Evolutionary conservation across 345 rosid genomes (phyloP).

Genomic region (Brassica juncea): DNA sequence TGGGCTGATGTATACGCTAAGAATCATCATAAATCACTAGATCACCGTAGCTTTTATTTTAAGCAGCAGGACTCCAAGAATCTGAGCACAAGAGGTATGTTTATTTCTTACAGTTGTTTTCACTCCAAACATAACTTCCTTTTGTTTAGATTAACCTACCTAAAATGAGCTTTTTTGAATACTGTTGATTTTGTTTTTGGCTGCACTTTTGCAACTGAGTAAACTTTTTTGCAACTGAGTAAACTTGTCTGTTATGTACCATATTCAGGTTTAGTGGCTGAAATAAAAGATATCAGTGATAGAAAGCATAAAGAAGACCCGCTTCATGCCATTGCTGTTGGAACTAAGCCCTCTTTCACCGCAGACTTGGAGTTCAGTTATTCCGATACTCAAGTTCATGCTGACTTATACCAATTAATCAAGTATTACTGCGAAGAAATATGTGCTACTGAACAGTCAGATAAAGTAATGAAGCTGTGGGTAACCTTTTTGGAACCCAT

Average conservation of each 20-base stretch:
- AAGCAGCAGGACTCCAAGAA: conserved; percentile 97
- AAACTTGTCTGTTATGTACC: conserved; percentile 10
- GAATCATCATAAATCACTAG: conserved; percentile 94
- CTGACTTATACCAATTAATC: conserved; percentile 86
- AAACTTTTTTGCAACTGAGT: neutral
- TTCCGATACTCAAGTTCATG: conserved; percentile 74
- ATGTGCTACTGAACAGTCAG: conserved; percentile 83
- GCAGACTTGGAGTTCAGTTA: conserved; percentile 79
- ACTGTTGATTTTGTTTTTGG: neutral
- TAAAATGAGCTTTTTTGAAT: neutral
- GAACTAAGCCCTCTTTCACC: conserved; percentile 57
- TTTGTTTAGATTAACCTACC: conserved; percentile 6
- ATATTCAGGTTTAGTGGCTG: conserved; percentile 76
- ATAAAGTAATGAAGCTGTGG: conserved; percentile 92
- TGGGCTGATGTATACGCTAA: conserved; percentile 98
- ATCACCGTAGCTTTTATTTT: conserved; percentile 97
- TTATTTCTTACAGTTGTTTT: neutral
- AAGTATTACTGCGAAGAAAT: conserved; percentile 93
- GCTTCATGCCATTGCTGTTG: conserved; percentile 80
- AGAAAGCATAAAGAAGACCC: conserved; percentile 80
- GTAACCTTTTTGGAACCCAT: conserved; percentile 87
- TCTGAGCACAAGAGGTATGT: conserved; percentile 86
- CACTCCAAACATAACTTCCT: neutral
- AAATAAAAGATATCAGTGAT: conserved; percentile 93
- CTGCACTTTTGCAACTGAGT: conserved; percentile 5